phyloP scores from a whole-genome alignment of 2,329 filamentous ascomycete genomes.

The Ophiostoma montium region DNA sequence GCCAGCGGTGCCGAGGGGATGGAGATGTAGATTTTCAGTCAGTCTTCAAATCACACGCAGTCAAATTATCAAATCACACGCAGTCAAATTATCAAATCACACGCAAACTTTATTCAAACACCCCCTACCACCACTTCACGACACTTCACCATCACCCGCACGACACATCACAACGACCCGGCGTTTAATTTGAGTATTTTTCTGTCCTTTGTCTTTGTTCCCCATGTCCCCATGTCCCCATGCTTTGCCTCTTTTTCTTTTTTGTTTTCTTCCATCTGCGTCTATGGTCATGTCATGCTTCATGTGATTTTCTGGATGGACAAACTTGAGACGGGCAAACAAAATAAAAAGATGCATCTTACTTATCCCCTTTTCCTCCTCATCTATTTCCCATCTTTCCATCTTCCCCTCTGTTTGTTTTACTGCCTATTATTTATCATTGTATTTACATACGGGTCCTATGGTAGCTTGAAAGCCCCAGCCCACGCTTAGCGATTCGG shows the following conservation, averaged over 20 bases:
- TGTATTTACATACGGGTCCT: constrained; percentile 26
- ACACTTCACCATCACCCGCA: constrained; percentile 12
- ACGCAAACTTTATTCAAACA: too few relatives aligned
- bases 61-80: not conserved
- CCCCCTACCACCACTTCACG: not conserved
- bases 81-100: not conserved
- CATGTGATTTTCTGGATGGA: not conserved
- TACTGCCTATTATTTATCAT: constrained; percentile 1
- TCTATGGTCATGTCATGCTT: constrained; percentile 6
- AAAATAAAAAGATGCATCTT: not conserved
- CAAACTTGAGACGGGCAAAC: not conserved
- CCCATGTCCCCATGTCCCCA: not conserved
- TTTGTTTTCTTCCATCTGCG: constrained; percentile 12
- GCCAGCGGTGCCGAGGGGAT: constrained; percentile 54
- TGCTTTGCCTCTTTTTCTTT: not conserved
- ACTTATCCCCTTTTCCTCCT: not conserved
- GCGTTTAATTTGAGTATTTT: constrained; percentile 14
- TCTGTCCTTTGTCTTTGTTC: not conserved
- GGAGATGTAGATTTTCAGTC: constrained; percentile 42
- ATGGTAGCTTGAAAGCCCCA: constrained; percentile 55
- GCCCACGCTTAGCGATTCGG: constrained; percentile 22
- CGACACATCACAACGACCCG: constrained; percentile 20
- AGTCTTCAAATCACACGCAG: too few relatives aligned
- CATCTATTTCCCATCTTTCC: not conserved
- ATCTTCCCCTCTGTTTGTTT: not conserved